Evolutionary conservation across 2,329 filamentous ascomycete species (phyloP), one percentile per base, ranked within the genome.

Genomic region (Sporothrix inflata): DNA sequence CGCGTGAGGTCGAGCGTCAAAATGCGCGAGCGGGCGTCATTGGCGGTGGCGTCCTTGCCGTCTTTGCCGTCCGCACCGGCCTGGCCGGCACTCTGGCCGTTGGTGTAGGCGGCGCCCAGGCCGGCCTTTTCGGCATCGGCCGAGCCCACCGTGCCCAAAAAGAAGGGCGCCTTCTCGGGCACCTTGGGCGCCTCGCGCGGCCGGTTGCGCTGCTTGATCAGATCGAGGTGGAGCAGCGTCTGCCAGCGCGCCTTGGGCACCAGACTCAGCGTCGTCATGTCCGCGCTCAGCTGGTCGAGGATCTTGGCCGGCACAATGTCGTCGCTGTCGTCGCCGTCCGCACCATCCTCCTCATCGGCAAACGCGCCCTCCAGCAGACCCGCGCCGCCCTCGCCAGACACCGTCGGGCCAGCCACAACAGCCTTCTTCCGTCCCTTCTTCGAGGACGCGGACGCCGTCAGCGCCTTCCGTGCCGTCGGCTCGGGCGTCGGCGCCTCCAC

Each of bases 241-340:
- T 98, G 95, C 96, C 96, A 99, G 77, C 92, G 89, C 74, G 92
- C 94, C 80, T 92, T 94, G 12, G 96, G 97, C 4, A 98, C 91
- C 68, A 98, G 82, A 80, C 93, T 97, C 72, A 99, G 85, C 0
- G 94, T 98, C 79, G 94, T 91, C 82, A 99, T 91, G 73, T 94
- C 91, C 3, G 89, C 83, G 79, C 90, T 92, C 45, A 99, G 87
- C 81, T 97, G 94, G 72, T 97, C 94, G 24, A 93, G 81, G 0
- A 82, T 83, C 2, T 88, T 86, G 1, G 86, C 84, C 4, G 87
- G 80, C 4, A 89, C 82, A 1, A 85, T 84, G 57, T 89, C 85
- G 8, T 88, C 88, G 1, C 84, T 83, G 11, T 86, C 85, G 2
- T 84, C 85, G 14, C 79, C 77, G 11, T 83, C 82, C 11, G 8